Base-by-base conservation (phyloP, 768 basidiomycete genomes). In the Lanmaoa pseudosensibilis region DNA sequence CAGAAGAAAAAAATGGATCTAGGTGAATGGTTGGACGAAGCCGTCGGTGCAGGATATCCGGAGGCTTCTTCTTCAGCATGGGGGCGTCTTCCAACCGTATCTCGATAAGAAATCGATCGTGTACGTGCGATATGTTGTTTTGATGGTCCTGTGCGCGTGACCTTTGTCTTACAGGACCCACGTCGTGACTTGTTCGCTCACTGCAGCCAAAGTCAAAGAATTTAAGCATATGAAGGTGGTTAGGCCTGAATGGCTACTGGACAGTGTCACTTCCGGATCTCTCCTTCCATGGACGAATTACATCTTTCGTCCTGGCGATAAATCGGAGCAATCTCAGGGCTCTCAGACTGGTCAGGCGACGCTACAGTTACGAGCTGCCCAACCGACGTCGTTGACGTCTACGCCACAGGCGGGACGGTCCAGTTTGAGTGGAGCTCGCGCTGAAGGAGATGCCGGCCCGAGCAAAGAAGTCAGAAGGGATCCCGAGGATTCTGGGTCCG, bases 141-240 rank as follows among this genome's bases (percentile, higher is more conserved):
- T 18, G n/a, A 51, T 21, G 16, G 30, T 23, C 19, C 52, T 9
- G 54, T 39, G 4, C 27, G 51, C 18, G 54, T 64, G 41, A 52
- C 32, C 23, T 50, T 30, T 36, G 18, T 36, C 15, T 23, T 30
- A 11, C 64, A 92, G 91, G 32, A 96, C 94, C 0, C 94, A 97
- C 69, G 87, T 99, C 63, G 78, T 99, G 48, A 96, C 97, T 4
- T 89, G 88, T 60, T 89, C 91, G 33, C 80, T 99, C 43, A 98
- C 96, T 0, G 88, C 92, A 0, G 85, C 86, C 40, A 99, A 98
- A 73, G 81, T 93, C 43, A 83, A 83, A 21, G 94, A 96, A 64
- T 98, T 94, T 72, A 82, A 87, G 69, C 72, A 87, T 40, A 90
- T 96, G 88, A 97, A 94, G 69, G 88, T 98, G 16, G 94, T 89